phyloP scores from a whole-genome alignment of 2,329 filamentous ascomycete species.

The Verticillium longisporum region DNA sequence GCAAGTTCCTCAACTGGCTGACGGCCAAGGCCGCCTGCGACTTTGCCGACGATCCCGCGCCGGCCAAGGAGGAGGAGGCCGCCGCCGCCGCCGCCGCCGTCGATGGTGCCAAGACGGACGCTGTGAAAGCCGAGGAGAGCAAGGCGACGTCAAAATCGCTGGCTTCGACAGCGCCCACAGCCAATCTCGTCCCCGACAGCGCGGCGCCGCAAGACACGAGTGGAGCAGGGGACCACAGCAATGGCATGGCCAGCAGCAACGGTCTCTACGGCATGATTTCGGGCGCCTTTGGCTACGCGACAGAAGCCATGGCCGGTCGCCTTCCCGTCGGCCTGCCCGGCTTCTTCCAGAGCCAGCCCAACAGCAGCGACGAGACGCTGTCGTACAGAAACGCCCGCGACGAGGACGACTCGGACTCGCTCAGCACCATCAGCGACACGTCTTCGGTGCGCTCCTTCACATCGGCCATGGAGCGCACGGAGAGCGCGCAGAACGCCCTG shows the following conservation, averaged over 20 bases:
- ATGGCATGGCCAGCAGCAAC: slow-evolving; percentile 20
- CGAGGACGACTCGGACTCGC: slow-evolving; percentile 19
- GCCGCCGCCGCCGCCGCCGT: slow-evolving; percentile 11
- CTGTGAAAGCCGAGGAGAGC: slow-evolving; percentile 21
- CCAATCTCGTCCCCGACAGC: slow-evolving; percentile 15
- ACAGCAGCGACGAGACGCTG: slow-evolving; percentile 19
- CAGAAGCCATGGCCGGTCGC: slow-evolving; percentile 34
- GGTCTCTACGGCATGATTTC: slow-evolving; percentile 52
- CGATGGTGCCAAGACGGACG: slow-evolving; percentile 12
- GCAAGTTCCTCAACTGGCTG: slow-evolving; percentile 75
- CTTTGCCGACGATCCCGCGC: slow-evolving; percentile 15
- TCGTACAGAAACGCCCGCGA: neutral
- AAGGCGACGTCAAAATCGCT: slow-evolving; percentile 18
- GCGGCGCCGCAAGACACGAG: slow-evolving; percentile 7
- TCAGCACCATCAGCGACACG: slow-evolving; percentile 27
- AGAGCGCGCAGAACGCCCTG: neutral
- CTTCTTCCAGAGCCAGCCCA: slow-evolving; percentile 16
- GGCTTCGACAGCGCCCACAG: slow-evolving; percentile 22
- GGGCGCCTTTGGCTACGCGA: slow-evolving; percentile 43
- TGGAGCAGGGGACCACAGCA: slow-evolving; percentile 1
- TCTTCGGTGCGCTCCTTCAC: slow-evolving; percentile 42
- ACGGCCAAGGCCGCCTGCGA: slow-evolving; percentile 30
- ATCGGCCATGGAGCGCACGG: slow-evolving; percentile 33
- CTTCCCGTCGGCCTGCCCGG: slow-evolving; percentile 25
- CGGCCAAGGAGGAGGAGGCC: neutral